phyloP scores from a whole-genome alignment of 192 early-diverging fungal species.

The Haplosporangium gracile region DNA sequence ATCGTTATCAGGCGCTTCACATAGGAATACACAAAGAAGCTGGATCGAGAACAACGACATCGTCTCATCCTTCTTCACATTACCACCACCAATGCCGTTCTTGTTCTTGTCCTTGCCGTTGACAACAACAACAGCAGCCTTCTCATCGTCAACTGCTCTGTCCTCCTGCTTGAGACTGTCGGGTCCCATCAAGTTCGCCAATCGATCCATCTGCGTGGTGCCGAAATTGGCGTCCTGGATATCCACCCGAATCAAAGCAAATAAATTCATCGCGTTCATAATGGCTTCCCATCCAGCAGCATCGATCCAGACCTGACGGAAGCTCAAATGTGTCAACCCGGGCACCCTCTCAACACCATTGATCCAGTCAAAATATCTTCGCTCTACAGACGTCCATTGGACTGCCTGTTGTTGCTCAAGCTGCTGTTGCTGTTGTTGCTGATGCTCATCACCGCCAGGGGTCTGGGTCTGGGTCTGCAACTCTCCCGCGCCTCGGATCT shows the following conservation, averaged over 20 bases:
- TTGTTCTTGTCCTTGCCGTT: not conserved
- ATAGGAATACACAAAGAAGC: not conserved
- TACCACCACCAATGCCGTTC: not conserved
- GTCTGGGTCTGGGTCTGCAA: not conserved
- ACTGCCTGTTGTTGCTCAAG: not conserved
- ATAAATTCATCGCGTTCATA: not conserved
- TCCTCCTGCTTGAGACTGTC: not conserved
- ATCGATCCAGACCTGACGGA: not conserved
- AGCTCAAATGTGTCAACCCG: not conserved
- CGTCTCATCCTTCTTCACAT: not conserved
- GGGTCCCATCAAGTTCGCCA: not conserved
- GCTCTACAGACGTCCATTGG: not conserved
- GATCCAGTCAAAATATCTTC: not conserved
- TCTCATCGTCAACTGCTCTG: not conserved
- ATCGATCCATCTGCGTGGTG: not conserved
- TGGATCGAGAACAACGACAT: not conserved
- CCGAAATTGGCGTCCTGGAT: constrained; percentile 3
- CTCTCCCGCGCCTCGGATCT: not conserved
- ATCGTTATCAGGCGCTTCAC: not conserved
- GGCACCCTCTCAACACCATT: not conserved
- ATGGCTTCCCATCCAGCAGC: not conserved
- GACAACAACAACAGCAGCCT: not conserved
- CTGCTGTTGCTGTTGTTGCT: not conserved
- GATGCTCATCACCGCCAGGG: not conserved
- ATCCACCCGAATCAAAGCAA: not conserved